Conservation (phyloP, 805 yeast species). For the Candida maltosa region DNA sequence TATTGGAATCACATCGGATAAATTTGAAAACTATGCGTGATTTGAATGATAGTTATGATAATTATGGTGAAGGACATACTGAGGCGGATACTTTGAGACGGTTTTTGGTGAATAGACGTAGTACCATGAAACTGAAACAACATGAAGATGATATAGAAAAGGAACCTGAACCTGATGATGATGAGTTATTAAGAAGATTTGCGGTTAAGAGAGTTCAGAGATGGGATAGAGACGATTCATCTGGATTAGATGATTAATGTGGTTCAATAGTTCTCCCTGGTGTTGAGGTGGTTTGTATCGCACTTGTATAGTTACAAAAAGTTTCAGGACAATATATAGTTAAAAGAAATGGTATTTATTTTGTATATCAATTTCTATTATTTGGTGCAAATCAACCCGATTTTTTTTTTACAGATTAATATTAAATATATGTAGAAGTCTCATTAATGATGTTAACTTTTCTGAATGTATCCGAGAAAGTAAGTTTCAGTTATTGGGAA, state of each 20-base stretch:
- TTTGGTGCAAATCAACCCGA: too few species aligned
- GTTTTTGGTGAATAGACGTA: conserved; percentile 31
- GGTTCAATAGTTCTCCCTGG: too few species aligned
- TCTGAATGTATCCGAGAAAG: too few species aligned
- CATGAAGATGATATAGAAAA: conserved; percentile 14
- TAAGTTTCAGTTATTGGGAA: too few species aligned
- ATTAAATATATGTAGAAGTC: too few species aligned
- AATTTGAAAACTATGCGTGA: conserved; percentile 29
- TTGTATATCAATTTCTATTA: neutral
- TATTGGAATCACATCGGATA: conserved; percentile 19
- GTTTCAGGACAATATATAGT: neutral
- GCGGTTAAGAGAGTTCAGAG: conserved; percentile 25
- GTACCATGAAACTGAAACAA: conserved; percentile 18
- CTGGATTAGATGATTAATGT: neutral
- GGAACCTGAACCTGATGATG: conserved; percentile 20
- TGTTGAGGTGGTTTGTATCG: too few species aligned
- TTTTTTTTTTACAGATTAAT: too few species aligned
- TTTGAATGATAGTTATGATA: conserved; percentile 20
- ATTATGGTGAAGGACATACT: conserved; percentile 24
- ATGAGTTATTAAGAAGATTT: conserved; percentile 27
- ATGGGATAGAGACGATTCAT: conserved; percentile 11
- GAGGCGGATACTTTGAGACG: conserved; percentile 30
- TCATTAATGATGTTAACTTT: too few species aligned
- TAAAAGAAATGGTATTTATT: neutral
- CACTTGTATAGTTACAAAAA: neutral